phyloP scores from a whole-genome alignment of 2,329 filamentous ascomycete species.

The Penicillium sp. region DNA sequence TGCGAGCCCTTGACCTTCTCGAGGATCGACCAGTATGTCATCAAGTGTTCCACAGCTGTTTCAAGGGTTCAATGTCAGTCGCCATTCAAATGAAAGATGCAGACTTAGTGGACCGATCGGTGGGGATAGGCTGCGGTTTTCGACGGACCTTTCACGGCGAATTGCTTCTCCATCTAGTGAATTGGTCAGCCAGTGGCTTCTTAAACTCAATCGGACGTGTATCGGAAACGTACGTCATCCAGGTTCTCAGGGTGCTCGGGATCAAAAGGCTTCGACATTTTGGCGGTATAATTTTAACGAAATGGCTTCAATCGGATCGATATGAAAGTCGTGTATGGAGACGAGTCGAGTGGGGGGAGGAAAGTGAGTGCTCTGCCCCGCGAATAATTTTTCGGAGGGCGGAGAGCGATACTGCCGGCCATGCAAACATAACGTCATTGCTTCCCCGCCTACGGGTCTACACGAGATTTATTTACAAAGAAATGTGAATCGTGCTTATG shows the following conservation, averaged over 20 bases:
- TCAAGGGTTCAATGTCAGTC: conserved; percentile 8
- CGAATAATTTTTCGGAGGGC: conserved; percentile 35
- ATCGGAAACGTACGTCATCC: conserved; percentile 58
- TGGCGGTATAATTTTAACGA: conserved; percentile 12
- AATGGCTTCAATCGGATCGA: background rate
- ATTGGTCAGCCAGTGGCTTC: conserved; percentile 23
- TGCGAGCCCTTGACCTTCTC: conserved; percentile 86
- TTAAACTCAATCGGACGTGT: background rate
- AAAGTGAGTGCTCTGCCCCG: conserved; percentile 26
- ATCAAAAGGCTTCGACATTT: conserved; percentile 49
- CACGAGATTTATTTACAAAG: background rate
- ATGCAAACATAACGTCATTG: conserved; percentile 18
- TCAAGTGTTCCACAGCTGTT: conserved; percentile 83
- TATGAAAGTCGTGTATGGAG: background rate
- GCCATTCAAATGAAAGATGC: background rate
- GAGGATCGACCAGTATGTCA: conserved; percentile 95
- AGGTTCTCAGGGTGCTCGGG: conserved; percentile 67
- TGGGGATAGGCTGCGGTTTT: background rate
- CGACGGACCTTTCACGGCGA: conserved; percentile 81
- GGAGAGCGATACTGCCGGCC: conserved; percentile 24
- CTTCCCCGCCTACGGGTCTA: background rate
- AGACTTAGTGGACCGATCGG: background rate
- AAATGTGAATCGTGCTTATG: too few relatives aligned
- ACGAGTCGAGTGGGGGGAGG: background rate
- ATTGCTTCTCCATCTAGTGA: conserved; percentile 92